Conservation (phyloP, 2,329 filamentous ascomycete species). For the Botrytis deweyae region DNA sequence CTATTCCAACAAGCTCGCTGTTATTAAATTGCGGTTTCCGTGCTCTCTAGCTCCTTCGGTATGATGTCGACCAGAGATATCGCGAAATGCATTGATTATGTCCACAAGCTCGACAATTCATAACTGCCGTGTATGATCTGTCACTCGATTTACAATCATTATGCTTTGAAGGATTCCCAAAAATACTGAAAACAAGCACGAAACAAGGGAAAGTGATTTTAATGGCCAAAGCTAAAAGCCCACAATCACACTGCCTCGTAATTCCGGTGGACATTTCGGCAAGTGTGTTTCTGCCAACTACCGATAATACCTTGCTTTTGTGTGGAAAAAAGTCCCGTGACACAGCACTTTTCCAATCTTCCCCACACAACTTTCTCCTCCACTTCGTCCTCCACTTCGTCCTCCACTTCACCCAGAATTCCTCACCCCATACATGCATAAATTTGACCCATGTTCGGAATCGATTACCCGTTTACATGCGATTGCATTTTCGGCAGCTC, state of each 20-base stretch:
- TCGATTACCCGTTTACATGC: background rate
- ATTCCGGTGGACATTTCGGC: background rate
- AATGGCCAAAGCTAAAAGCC: background rate
- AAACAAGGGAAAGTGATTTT: background rate
- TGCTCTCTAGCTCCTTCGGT: background rate
- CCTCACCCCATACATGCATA: background rate
- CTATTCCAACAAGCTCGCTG: background rate
- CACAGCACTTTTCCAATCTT: background rate
- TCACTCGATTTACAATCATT: background rate
- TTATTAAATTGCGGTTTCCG: background rate
- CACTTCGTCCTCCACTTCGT: background rate
- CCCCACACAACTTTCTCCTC: background rate
- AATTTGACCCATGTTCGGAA: background rate
- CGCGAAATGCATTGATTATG: background rate
- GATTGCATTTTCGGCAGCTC: background rate
- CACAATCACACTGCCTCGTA: background rate
- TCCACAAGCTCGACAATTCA: background rate
- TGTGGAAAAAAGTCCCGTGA: background rate
- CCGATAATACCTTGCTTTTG: background rate
- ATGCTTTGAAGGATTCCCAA: background rate
- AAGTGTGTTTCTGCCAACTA: conserved; percentile 4
- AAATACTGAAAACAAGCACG: background rate
- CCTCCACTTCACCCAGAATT: background rate
- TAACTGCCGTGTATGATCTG: conserved; percentile 1
- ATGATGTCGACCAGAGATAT: background rate